phyloP scores from a whole-genome alignment of 1,284 basidiomycete genomes.

The Prillingera fragicola region DNA sequence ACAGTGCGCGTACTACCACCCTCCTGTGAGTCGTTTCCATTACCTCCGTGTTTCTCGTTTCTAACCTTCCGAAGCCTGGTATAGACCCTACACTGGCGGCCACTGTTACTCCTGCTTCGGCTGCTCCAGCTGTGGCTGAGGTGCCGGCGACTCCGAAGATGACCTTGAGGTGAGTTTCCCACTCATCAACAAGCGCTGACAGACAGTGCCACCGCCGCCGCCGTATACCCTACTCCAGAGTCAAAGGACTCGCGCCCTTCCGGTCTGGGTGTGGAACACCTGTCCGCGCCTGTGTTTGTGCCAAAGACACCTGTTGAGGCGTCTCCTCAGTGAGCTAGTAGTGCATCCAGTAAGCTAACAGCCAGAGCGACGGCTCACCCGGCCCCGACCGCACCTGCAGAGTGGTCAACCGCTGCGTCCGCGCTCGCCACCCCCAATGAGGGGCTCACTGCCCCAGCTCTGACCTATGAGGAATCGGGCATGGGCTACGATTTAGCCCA shows the following conservation, averaged over 20 bases:
- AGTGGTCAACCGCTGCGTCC: slow-evolving; percentile 13
- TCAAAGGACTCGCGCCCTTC: slow-evolving; percentile 48
- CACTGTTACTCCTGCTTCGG: neutral
- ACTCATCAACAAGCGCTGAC: neutral
- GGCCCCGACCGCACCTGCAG: neutral
- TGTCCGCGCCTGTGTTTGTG: slow-evolving; percentile 71
- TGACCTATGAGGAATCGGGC: neutral
- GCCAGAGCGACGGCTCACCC: neutral
- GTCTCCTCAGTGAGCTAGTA: slow-evolving; percentile 12
- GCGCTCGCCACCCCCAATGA: neutral
- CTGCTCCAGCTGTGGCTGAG: slow-evolving; percentile 2
- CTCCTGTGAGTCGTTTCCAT: slow-evolving; percentile 58
- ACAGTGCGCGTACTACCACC: slow-evolving; percentile 70
- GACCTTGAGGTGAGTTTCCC: slow-evolving; percentile 10
- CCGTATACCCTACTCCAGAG: slow-evolving; percentile 22
- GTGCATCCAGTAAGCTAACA: neutral
- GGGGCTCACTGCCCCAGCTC: neutral
- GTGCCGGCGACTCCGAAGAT: slow-evolving; percentile 9
- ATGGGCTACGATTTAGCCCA: slow-evolving; percentile 23
- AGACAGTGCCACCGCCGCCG: slow-evolving; percentile 5
- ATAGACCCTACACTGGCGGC: slow-evolving; percentile 12
- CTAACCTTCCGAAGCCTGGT: slow-evolving; percentile 10
- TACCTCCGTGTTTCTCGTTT: neutral
- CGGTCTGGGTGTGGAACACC: slow-evolving; percentile 27
- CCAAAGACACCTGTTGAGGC: slow-evolving; percentile 55